These are phyloP conservation scores for Cyclotella cryptica DNA, from an alignment of 108 stramenopile species.

Conservation along the genomic window DNA sequence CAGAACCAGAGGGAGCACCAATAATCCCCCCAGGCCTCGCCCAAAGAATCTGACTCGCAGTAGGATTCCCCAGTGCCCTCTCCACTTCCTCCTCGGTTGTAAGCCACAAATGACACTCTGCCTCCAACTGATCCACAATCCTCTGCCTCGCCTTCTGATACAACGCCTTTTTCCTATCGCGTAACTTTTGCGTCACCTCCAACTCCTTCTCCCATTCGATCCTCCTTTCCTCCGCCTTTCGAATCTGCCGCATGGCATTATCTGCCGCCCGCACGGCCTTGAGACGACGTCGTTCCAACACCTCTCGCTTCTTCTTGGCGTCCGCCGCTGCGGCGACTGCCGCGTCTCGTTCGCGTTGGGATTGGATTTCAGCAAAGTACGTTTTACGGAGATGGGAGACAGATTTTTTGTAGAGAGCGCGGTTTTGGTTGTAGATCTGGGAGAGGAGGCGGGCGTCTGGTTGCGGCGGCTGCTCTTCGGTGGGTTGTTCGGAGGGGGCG, in stretches of 20 bases:
- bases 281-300: constrained; percentile 74
- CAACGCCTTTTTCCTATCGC: constrained; percentile 58
- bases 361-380: constrained; percentile 68
- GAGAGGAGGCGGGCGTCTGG: constrained; percentile 26
- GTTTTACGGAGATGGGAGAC: constrained; percentile 72
- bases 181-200: constrained; percentile 57
- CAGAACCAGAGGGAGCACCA: constrained; percentile 63
- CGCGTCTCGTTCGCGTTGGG: constrained; percentile 48
- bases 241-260: constrained; percentile 63
- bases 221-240: constrained; percentile 51
- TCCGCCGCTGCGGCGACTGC: constrained; percentile 52
- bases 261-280: constrained; percentile 71
- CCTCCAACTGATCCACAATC: constrained; percentile 81
- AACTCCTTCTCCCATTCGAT: constrained; percentile 75
- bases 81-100: constrained; percentile 86
- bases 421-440: constrained; percentile 62
- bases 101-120: constrained; percentile 78
- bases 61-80: constrained; percentile 66
- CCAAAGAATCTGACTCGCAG: constrained; percentile 79
- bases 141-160: constrained; percentile 65
- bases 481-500: neutral
- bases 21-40: constrained; percentile 66
- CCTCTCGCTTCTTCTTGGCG: constrained; percentile 59
- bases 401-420: constrained; percentile 68
- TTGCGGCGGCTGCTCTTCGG: constrained; percentile 5